These are phyloP conservation scores for Geotrichum macrosporum DNA, from an alignment of 1,139 yeast species.

Conservation along the genomic window DNA sequence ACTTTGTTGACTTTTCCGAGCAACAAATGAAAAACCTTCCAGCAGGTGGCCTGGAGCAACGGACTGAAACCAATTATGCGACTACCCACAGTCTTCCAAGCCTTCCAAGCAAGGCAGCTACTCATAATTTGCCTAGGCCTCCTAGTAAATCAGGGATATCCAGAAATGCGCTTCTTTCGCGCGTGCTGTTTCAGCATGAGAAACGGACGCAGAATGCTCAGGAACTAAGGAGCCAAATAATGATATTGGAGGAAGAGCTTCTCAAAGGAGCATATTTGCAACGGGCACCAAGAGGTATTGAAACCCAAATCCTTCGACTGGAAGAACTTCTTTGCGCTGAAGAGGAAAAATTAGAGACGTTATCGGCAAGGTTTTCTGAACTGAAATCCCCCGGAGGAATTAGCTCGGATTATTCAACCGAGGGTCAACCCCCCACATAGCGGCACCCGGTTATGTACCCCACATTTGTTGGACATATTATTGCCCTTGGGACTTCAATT, in stretches of 20 bases:
- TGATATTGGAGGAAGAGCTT: constrained; percentile 17
- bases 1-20: constrained; percentile 12
- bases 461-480: not conserved
- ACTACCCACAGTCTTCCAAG: no score
- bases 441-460: not conserved
- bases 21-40: not conserved
- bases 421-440: no score
- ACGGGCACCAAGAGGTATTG: constrained; percentile 1
- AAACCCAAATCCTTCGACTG: constrained; percentile 5
- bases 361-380: not conserved
- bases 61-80: no score
- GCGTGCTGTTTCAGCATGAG: constrained; percentile 13
- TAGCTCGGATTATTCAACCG: not conserved
- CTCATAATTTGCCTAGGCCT: no score
- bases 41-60: no score
- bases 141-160: not conserved
- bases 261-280: not conserved
- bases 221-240: constrained; percentile 11
- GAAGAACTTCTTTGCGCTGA: constrained; percentile 12
- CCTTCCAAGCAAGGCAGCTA: not conserved
- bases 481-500: not conserved
- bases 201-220: constrained; percentile 11
- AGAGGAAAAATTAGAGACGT: not conserved
- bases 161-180: not conserved
- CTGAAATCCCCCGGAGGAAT: not conserved